phyloP scores from a whole-genome alignment of 352 stramenopile genomes.

The Phytopythium chamaehyphon region DNA sequence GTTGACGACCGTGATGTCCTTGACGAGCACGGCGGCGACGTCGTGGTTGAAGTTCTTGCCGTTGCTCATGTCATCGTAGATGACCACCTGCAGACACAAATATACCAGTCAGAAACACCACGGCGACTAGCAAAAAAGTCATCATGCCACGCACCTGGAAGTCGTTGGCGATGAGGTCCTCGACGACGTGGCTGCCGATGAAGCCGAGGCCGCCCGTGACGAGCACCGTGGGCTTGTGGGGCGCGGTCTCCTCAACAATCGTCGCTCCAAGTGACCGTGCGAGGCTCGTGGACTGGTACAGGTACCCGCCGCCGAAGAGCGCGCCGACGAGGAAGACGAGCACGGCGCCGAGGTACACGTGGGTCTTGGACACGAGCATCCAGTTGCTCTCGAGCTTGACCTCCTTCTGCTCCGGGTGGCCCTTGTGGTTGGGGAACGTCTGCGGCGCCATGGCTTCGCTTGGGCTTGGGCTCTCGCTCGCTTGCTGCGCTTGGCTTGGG shows the following conservation, averaged over 20 bases:
- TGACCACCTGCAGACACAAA: slow-evolving; percentile 70
- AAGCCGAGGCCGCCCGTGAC: slow-evolving; percentile 81
- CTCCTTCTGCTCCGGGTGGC: slow-evolving; percentile 31
- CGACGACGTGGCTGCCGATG: slow-evolving; percentile 83
- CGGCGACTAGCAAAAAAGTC: no score
- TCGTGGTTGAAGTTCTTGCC: slow-evolving; percentile 82
- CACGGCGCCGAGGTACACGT: slow-evolving; percentile 64
- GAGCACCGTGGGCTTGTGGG: slow-evolving; percentile 51
- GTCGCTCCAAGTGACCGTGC: slow-evolving; percentile 20
- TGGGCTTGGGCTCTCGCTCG: slow-evolving; percentile 5
- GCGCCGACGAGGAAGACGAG: slow-evolving; percentile 60
- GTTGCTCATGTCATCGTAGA: slow-evolving; percentile 89
- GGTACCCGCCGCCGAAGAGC: slow-evolving; percentile 68
- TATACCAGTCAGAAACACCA: no score
- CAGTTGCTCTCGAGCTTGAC: slow-evolving; percentile 52
- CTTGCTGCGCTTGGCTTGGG: slow-evolving; percentile 24
- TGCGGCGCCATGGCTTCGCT: slow-evolving; percentile 7
- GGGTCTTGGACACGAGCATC: slow-evolving; percentile 64
- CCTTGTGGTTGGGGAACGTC: slow-evolving; percentile 36
- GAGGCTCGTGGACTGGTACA: slow-evolving; percentile 34
- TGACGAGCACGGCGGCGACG: slow-evolving; percentile 67
- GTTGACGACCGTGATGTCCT: slow-evolving; percentile 78
- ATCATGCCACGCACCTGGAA: slow-evolving; percentile 25
- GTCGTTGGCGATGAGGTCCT: slow-evolving; percentile 68
- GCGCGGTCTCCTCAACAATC: slow-evolving; percentile 20